Base-by-base conservation (phyloP, 805 yeast species). In the Starmera amethionina region DNA sequence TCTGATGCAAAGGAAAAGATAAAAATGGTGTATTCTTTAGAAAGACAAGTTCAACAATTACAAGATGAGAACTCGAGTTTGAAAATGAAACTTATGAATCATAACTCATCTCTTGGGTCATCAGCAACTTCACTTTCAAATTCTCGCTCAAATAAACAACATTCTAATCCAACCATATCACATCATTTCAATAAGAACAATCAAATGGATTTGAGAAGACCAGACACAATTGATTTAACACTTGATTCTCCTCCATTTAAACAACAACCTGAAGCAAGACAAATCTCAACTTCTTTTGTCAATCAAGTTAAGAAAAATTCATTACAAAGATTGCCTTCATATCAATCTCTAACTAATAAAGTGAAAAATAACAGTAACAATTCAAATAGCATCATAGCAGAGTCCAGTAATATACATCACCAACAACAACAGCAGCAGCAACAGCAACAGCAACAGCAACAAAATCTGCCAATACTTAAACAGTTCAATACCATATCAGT, bases 141-240 rank as follows among this genome's bases (percentile, higher is more conserved):
- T 22, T 22, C 27, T 22, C 27, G 5, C 6, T 22, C 27, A 22
- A 22, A 22, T 22, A 22, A 22, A 22, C 27, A 22, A 22, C 27
- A 22, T 5, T 22, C 27, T 5, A 22, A 22, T 22, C 27, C 27
- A 22, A 22, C 27, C 9, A 5, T 22, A 22, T 22, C 27, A 7
- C 27, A 22, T 22, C 27, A 22, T 22, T 22, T 22, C 9, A 22
- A 22, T 22, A 22, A 22, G 5, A 22, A 22, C 27, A 22, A 5
- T 22, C 27, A 22, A 22, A 22, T 22, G 27, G 5, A 22, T 25
- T 32, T 6, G 14, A 32, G 15, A 48, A 48, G 28, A 45, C 52
- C 53, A 1, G 40, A 40, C 4, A 52, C 56, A 1, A 43, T 51
- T 8, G 56, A 52, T 41, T 40, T 52, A n/a, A 51, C 55, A 1